Conservation (phyloP, 1,284 basidiomycete species). For the Irpex sp. region DNA sequence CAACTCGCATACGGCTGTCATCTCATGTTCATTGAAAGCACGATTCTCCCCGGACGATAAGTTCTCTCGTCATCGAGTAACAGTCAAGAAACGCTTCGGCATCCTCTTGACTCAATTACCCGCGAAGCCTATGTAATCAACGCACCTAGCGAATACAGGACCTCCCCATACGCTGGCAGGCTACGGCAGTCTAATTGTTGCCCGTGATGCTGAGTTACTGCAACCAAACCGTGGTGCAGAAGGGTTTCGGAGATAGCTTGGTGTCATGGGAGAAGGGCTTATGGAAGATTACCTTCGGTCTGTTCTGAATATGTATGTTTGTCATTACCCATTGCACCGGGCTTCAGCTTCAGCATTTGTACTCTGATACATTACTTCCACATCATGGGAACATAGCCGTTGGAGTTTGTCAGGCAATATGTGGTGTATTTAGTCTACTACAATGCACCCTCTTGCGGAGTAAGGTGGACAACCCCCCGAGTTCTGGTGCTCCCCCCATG, state of each 20-base stretch:
- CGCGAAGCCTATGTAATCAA: constrained; percentile 75
- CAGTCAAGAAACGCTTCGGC: constrained; percentile 87
- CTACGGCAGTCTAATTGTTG: background rate
- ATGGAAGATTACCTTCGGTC: background rate
- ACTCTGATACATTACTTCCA: background rate
- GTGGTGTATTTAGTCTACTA: background rate
- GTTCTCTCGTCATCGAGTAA: constrained; percentile 93
- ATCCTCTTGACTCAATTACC: constrained; percentile 90
- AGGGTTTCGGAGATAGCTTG: too few relatives aligned
- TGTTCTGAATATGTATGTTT: background rate
- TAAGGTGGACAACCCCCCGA: background rate
- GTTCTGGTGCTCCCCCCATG: too few relatives aligned
- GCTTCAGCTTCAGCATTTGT: background rate
- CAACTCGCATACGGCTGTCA: constrained; percentile 3
- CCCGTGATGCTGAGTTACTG: too few relatives aligned
- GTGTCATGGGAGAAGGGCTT: background rate
- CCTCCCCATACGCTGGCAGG: background rate
- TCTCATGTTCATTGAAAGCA: constrained; percentile 42
- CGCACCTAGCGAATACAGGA: background rate
- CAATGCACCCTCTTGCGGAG: background rate
- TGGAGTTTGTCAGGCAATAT: background rate
- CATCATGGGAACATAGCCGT: background rate
- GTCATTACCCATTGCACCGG: background rate
- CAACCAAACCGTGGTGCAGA: too few relatives aligned
- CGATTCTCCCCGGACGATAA: constrained; percentile 98